Evolutionary conservation across 1,284 basidiomycete species (phyloP).

Genomic region (Rhodotorula sp.): DNA sequence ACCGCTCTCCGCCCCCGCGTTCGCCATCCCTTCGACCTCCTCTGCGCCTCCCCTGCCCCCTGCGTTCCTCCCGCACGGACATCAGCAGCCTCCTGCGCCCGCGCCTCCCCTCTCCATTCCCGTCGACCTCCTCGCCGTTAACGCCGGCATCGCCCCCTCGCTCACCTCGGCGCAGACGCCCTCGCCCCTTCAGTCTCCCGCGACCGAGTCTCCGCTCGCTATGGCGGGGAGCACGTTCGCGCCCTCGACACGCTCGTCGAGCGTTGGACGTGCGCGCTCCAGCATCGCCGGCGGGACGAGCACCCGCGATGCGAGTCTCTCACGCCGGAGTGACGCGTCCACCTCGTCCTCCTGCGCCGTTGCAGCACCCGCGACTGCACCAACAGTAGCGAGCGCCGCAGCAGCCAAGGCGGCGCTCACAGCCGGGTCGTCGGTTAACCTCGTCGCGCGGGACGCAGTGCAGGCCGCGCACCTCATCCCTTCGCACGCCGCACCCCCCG

Average conservation of each 20-base stretch:
- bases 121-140: constrained; percentile 25
- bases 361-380: neutral
- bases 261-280: neutral
- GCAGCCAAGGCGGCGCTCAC: neutral
- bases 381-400: neutral
- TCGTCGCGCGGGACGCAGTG: constrained; percentile 41
- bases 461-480: constrained; percentile 31
- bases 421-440: constrained; percentile 18
- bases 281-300: neutral
- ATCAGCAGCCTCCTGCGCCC: neutral
- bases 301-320: neutral
- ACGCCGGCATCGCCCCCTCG: constrained; percentile 33
- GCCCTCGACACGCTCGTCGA: constrained; percentile 3
- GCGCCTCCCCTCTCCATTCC: constrained; percentile 9
- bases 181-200: constrained; percentile 2
- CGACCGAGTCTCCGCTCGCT: neutral
- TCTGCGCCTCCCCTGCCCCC: neutral
- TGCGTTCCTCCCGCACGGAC: too few relatives aligned
- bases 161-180: constrained; percentile 19
- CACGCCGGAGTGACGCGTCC: neutral
- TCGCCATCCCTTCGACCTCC: neutral
- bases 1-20: neutral
- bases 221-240: neutral
- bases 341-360: neutral
- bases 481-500: neutral